Percentiles rank a stretch among this genome's conserved stretches.
Conservation (phyloP, 371 early-diverging fungal species). For the Parasitella parasitica region DNA sequence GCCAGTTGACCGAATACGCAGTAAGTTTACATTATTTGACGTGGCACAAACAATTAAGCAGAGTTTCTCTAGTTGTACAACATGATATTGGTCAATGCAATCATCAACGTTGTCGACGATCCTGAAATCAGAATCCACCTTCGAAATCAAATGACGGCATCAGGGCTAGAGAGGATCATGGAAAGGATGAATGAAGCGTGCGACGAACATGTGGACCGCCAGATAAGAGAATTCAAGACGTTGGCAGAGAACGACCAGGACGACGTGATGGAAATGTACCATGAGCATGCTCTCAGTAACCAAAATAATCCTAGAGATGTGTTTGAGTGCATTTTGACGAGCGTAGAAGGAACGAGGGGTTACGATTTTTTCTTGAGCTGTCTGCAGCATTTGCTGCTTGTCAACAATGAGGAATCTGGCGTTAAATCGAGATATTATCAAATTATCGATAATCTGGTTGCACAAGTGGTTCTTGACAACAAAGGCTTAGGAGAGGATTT, state of each 20-base stretch:
- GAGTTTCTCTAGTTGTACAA: slow-evolving; percentile 57
- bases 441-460: slow-evolving; percentile 76
- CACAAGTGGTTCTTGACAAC: slow-evolving; percentile 82
- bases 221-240: slow-evolving; percentile 71
- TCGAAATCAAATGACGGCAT: slow-evolving; percentile 75
- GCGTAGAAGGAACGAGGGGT: slow-evolving; percentile 73
- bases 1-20: slow-evolving; percentile 76
- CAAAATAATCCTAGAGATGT: slow-evolving; percentile 81
- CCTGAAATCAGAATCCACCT: slow-evolving; percentile 76
- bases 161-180: slow-evolving; percentile 71
- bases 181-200: slow-evolving; percentile 70
- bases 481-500: slow-evolving; percentile 73
- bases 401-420: slow-evolving; percentile 63
- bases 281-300: slow-evolving; percentile 72
- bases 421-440: slow-evolving; percentile 73
- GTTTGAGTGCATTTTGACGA: slow-evolving; percentile 71
- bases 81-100: slow-evolving; percentile 80
- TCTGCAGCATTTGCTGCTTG: slow-evolving; percentile 73
- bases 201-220: slow-evolving; percentile 70
- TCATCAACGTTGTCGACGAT: slow-evolving; percentile 80
- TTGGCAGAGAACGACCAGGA: slow-evolving; percentile 78
- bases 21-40: slow-evolving; percentile 25
- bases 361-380: slow-evolving; percentile 80
- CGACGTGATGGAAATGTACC: slow-evolving; percentile 76
- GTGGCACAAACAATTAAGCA: not conserved